Base-by-base conservation (phyloP, 768 basidiomycete genomes). In the Pholiota molesta region DNA sequence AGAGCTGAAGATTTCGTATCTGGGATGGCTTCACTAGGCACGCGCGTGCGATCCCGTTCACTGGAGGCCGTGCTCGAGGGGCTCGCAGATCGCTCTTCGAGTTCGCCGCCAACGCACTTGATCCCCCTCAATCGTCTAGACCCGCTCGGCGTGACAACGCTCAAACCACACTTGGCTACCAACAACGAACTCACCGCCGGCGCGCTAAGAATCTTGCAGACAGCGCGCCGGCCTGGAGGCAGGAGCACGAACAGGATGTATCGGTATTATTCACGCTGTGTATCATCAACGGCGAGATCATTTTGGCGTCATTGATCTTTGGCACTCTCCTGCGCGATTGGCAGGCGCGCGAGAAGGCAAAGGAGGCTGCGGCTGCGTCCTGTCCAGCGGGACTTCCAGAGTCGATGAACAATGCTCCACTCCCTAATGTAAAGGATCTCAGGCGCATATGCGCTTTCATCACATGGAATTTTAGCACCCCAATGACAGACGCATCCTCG, bases 261-360 rank as follows among this genome's bases (percentile, higher is more conserved):
- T 68, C 80, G 81, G 55, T 77, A 79, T 73, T 92, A 53, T 78
- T 93, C 64, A 77, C 82, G 3, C 81, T 87, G 9, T 90, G 88
- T 59, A 76, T 94, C 19, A 71, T 92, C 40, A 91, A 94, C 54
- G 90, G 91, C 26, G 92, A 94, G 69, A 86, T 94, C 53, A 81
- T 94, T 42, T 79, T 90, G n/a, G 91, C 85, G 0, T 87, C 89
- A 1, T 74, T 93, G 28, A 74, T 92, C 5, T 90, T 93, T 59
- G 88, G 82, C 1, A 73, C 85, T 44, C 69, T 91, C 19, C 73
- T 91, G 45, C 84, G 88, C 64, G 88, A 91, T 31, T 89, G 82
- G 78, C 83, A 90, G 11, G 75, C 75, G 26, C 73, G 70, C 57
- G 71, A 70, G 53, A 63, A 69, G 39, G 71, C 72, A 39, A 73